phyloP scores from a whole-genome alignment of 1,284 basidiomycete genomes.

The Fomitopsis schrenkii region DNA sequence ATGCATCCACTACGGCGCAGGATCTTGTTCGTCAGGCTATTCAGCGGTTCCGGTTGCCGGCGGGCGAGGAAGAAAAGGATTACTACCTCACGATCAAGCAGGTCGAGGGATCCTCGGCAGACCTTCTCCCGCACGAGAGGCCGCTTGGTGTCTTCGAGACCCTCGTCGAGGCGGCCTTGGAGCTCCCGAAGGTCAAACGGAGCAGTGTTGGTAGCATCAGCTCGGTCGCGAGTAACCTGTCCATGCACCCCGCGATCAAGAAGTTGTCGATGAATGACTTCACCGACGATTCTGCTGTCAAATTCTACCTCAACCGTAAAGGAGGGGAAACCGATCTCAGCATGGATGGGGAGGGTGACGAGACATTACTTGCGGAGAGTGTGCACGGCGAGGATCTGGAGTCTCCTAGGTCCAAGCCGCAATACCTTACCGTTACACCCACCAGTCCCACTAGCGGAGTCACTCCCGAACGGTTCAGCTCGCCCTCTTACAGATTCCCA shows the following conservation, averaged over 20 bases:
- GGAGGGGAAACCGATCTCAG: slow-evolving; percentile 32
- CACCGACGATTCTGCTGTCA: slow-evolving; percentile 94
- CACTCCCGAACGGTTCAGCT: slow-evolving; percentile 69
- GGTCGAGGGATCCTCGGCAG: slow-evolving; percentile 79
- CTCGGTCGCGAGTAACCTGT: slow-evolving; percentile 86
- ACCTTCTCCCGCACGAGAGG: slow-evolving; percentile 67
- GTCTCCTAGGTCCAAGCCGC: slow-evolving; percentile 22
- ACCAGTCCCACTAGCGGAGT: slow-evolving; percentile 36
- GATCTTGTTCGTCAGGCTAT: slow-evolving; percentile 91
- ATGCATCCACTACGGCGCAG: slow-evolving; percentile 75
- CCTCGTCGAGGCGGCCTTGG: slow-evolving; percentile 74
- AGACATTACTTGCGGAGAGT: slow-evolving; percentile 44
- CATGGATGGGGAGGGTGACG: slow-evolving; percentile 42
- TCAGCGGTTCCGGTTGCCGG: slow-evolving; percentile 84
- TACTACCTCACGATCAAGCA: slow-evolving; percentile 94
- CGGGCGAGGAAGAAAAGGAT: slow-evolving; percentile 57
- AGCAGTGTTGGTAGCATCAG: slow-evolving; percentile 93
- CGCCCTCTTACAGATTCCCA: slow-evolving; percentile 80
- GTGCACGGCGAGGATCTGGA: slow-evolving; percentile 25
- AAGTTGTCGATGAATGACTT: slow-evolving; percentile 95
- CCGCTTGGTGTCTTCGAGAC: slow-evolving; percentile 87
- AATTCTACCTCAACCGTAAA: slow-evolving; percentile 85
- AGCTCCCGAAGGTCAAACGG: slow-evolving; percentile 84
- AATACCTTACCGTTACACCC: slow-evolving; percentile 44
- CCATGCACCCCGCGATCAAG: slow-evolving; percentile 90